A percentile compares a stretch with the other conserved stretches of the same genome.
These are phyloP conservation scores for Rhodosporidiobolus odoratus DNA, from an alignment of 768 basidiomycete genomes.

Conservation along the genomic window DNA sequence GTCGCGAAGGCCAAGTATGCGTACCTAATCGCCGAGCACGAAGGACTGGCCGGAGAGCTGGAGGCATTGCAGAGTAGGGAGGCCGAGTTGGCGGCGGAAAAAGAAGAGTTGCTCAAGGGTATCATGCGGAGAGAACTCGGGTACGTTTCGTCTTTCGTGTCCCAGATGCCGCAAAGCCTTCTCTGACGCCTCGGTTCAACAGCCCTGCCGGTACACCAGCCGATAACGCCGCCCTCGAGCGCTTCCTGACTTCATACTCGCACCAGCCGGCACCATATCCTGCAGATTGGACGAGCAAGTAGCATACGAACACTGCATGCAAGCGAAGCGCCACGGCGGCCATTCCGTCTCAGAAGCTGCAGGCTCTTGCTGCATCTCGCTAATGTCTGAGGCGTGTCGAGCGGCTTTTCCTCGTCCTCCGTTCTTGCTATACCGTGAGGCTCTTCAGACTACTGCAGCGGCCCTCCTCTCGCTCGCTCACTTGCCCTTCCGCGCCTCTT, in stretches of 20 bases:
- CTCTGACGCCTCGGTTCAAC: neutral
- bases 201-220: neutral
- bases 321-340: too few relatives aligned
- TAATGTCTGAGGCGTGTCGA: too few relatives aligned
- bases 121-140: slow-evolving; percentile 43
- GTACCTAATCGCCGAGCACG: slow-evolving; percentile 65
- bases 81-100: slow-evolving; percentile 40
- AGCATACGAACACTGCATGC: neutral
- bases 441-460: too few relatives aligned
- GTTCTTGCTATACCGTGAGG: too few relatives aligned
- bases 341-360: too few relatives aligned
- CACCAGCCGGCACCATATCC: slow-evolving; percentile 4
- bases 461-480: neutral
- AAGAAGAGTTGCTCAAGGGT: slow-evolving; percentile 51
- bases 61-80: slow-evolving; percentile 55
- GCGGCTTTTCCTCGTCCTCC: too few relatives aligned
- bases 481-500: too few relatives aligned
- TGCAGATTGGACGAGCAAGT: neutral
- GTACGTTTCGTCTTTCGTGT: neutral
- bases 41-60: slow-evolving; percentile 62
- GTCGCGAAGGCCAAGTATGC: slow-evolving; percentile 70
- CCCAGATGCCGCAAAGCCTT: neutral
- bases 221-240: neutral
- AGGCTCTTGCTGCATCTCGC: too few relatives aligned
- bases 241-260: slow-evolving; percentile 18